These are phyloP conservation scores for Cryptococcus sp. DNA, from an alignment of 1,284 basidiomycete species.

Conservation along the genomic window DNA sequence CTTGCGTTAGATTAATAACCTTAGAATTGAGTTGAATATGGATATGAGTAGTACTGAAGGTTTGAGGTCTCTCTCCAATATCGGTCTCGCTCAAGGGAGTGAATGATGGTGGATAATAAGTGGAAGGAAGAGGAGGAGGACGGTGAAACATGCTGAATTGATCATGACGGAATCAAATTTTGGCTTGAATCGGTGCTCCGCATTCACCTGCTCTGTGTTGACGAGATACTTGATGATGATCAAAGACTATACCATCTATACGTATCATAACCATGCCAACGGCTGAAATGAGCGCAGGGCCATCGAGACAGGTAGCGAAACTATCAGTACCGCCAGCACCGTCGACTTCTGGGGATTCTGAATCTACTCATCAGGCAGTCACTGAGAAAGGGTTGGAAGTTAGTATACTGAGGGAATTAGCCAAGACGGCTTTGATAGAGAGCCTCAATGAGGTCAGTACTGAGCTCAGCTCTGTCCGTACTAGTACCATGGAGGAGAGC, in stretches of 20 bases:
- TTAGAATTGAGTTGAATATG: too few relatives aligned
- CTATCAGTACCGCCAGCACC: slow-evolving; percentile 28
- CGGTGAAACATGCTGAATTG: too few relatives aligned
- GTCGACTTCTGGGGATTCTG: slow-evolving; percentile 43
- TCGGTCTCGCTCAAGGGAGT: too few relatives aligned
- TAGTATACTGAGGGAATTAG: slow-evolving; percentile 67
- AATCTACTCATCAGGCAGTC: slow-evolving; percentile 21
- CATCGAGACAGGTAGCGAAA: slow-evolving; percentile 11
- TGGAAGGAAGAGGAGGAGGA: too few relatives aligned
- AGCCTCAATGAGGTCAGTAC: slow-evolving; percentile 69
- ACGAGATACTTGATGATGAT: too few relatives aligned
- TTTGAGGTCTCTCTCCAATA: too few relatives aligned
- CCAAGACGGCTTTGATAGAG: slow-evolving; percentile 69
- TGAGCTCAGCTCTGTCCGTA: not conserved
- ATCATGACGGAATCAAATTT: too few relatives aligned
- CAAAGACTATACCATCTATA: not conserved
- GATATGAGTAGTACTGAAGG: too few relatives aligned
- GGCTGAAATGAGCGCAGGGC: slow-evolving; percentile 5
- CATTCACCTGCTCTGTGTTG: too few relatives aligned
- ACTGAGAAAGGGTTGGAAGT: slow-evolving; percentile 55
- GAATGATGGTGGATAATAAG: too few relatives aligned
- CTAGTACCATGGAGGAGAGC: not conserved
- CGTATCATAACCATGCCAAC: not conserved
- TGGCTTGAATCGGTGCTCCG: too few relatives aligned
- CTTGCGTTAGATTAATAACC: too few relatives aligned